These are phyloP conservation scores for Apodospora peruviana DNA, from an alignment of 495 filamentous ascomycete species.

Conservation along the genomic window DNA sequence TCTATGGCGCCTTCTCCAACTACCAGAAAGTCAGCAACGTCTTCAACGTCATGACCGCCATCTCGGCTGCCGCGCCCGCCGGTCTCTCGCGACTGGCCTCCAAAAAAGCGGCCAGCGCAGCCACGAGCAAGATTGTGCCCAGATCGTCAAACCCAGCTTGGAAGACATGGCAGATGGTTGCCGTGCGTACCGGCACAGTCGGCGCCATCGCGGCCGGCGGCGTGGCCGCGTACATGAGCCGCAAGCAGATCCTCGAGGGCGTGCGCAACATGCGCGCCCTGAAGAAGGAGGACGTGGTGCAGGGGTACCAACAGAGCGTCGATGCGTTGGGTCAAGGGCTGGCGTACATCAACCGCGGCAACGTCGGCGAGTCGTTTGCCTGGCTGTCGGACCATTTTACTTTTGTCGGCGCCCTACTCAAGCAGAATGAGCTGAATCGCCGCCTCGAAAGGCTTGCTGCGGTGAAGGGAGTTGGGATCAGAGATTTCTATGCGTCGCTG, in stretches of 20 bases:
- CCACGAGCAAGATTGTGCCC: slow-evolving; percentile 29
- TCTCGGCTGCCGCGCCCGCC: slow-evolving; percentile 44
- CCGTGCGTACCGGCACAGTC: slow-evolving; percentile 79
- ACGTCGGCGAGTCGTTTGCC: slow-evolving; percentile 41
- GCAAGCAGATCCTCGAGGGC: slow-evolving; percentile 63
- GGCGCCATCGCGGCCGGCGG: slow-evolving; percentile 85
- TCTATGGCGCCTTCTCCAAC: slow-evolving; percentile 85
- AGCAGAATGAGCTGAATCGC: slow-evolving; percentile 34
- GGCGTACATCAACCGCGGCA: slow-evolving; percentile 43
- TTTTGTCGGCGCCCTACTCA: slow-evolving; percentile 40
- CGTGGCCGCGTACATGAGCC: slow-evolving; percentile 77
- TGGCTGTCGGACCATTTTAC: slow-evolving; percentile 44
- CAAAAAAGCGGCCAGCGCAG: slow-evolving; percentile 24
- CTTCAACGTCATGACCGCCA: slow-evolving; percentile 62
- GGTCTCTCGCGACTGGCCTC: slow-evolving; percentile 45
- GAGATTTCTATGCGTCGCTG: slow-evolving; percentile 30
- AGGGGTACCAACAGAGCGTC: slow-evolving; percentile 39
- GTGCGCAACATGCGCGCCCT: slow-evolving; percentile 33
- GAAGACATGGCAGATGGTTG: slow-evolving; percentile 74
- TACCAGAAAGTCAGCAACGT: slow-evolving; percentile 72
- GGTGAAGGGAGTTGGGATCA: slow-evolving; percentile 32
- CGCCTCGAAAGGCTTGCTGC: slow-evolving; percentile 36
- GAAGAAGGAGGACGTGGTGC: slow-evolving; percentile 30
- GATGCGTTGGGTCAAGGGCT: slow-evolving; percentile 43
- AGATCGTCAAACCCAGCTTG: slow-evolving; percentile 38